Evolutionary conservation across 441 rosid species (phyloP), one percentile per base, ranked within the genome.

Genomic region (Populus hybrid): DNA sequence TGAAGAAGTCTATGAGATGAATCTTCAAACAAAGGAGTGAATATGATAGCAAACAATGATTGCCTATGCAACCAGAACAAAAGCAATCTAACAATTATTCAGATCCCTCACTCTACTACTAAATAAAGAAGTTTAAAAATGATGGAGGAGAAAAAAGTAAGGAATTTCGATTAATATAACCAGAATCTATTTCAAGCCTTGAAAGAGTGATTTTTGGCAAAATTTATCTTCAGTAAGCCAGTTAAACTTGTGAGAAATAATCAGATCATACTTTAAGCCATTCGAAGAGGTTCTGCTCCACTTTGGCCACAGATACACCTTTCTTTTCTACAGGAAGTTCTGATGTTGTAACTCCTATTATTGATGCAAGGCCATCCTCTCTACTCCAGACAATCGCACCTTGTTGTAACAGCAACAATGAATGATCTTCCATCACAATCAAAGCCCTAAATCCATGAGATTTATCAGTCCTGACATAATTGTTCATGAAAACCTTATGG

Each of bases 371-470:
- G 76, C 90, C 92, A 79, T 97, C 99, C 89, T 97, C 99, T 84
- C 99, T 92, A 76, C 88, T 88, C 99, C 99, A 97, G 72, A 97
- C 99, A 80, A 91, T 86, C 83, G 78, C 93, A 70, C 99, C 98
- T 85, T 97, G 99, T 81, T 97, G 99, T 77, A 95, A 83, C 83
- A 97, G 86, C 81, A 92, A 85, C 66, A 97, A 88, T 36, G 99
- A 95, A 88, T 95, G 98, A 88, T 97, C 99, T 89, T 97, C 99
- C 99, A 97, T 92, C 78, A 95, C 93, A 79, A 95, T 87, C 85
- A 95, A 91, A 36, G 90, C 98, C 90, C 99, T 90, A 82, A 93
- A 97, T 63, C 99, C 99, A 85, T 97, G 82, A 75, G 97, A 89
- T 82, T 88, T 93, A 83, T 97, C 99, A 24, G 98, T 93, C 86